These are phyloP conservation scores for Coprinellus micaceus DNA, from an alignment of 768 basidiomycete species.

Conservation along the genomic window DNA sequence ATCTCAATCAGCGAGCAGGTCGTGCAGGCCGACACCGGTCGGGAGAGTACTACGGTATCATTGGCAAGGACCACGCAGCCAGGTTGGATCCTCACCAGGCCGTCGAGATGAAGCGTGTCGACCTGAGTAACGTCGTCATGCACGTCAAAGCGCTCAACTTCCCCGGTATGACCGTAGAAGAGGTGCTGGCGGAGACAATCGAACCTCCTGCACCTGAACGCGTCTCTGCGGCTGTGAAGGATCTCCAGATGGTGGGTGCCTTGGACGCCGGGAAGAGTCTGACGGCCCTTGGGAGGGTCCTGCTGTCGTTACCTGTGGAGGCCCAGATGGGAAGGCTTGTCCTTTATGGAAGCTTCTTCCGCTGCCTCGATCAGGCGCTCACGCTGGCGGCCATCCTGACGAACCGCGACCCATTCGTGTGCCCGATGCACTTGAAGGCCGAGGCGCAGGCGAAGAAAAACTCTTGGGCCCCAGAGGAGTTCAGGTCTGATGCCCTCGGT, in stretches of 20 bases:
- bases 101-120: conserved; percentile 93
- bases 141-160: conserved; percentile 92
- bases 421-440: conserved; percentile 70
- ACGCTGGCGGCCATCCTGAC: conserved; percentile 90
- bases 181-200: conserved; percentile 80
- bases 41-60: conserved; percentile 87
- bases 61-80: conserved; percentile 59
- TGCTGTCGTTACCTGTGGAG: conserved; percentile 87
- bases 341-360: conserved; percentile 88
- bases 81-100: conserved; percentile 75
- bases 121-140: conserved; percentile 91
- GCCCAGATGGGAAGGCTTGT: conserved; percentile 87
- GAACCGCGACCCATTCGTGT: conserved; percentile 87
- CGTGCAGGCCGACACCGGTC: conserved; percentile 88
- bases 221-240: conserved; percentile 73
- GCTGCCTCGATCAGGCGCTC: conserved; percentile 82
- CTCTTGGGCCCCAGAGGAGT: conserved; percentile 75
- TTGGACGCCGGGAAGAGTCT: conserved; percentile 71
- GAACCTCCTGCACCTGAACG: conserved; percentile 82
- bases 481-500: conserved; percentile 81
- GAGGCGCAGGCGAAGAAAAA: conserved; percentile 72
- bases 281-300: conserved; percentile 83
- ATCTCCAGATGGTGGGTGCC: conserved; percentile 83
- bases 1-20: conserved; percentile 87
- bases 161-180: conserved; percentile 79